Evolutionary conservation across 2,329 filamentous ascomycete genomes (phyloP), one percentile per base, ranked within the genome.

Genomic region (Cytospora schulzeri): DNA sequence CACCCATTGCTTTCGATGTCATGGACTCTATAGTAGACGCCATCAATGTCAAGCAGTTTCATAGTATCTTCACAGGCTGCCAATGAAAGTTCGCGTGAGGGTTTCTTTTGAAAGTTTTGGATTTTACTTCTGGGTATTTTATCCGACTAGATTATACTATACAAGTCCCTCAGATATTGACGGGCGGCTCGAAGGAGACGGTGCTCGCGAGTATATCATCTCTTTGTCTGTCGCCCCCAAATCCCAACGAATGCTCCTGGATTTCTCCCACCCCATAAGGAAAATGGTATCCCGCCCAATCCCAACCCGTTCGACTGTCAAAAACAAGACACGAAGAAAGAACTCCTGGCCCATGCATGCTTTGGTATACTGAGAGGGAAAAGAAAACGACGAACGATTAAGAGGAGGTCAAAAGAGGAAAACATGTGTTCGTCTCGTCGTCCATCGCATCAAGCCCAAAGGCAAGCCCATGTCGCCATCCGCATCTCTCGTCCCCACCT

Each of bases 301-400:
- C 41, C 45, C 57, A 29, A 31, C 24, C 45, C 45, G 45, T 48
- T 24, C 45, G 45, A 29, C 55, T 45, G 31, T 51, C 45, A 22
- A 50, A 50, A 26, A 57, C 33, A 63, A 58, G 35, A 28, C 41
- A 63, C 22, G 19, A 35, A 22, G 51, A 52, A 60, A 60, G 29
- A 64, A 66, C 61, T 60, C 64, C 64, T 54, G 57, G 57, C 62
- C 64, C 48, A 61, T 65, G 64, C 63, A 67, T 63, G 64, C 60
- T 67, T 59, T 64, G 60, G 57, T 66, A 66, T 67, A 63, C 54
- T 31, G 33, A 62, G 53, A 57, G 59, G 29, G 53, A 54, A 62
- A 45, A 33, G 52, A 31, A 62, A 45, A 53, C 22, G 45, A 65
- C 58, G 33, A 57, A 48, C 53, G 31, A 56, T 58, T 41, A 62